Evolutionary conservation across 2,329 filamentous ascomycete species (phyloP), one percentile per base, ranked within the genome.

Genomic region (Aspergillus awamori): DNA sequence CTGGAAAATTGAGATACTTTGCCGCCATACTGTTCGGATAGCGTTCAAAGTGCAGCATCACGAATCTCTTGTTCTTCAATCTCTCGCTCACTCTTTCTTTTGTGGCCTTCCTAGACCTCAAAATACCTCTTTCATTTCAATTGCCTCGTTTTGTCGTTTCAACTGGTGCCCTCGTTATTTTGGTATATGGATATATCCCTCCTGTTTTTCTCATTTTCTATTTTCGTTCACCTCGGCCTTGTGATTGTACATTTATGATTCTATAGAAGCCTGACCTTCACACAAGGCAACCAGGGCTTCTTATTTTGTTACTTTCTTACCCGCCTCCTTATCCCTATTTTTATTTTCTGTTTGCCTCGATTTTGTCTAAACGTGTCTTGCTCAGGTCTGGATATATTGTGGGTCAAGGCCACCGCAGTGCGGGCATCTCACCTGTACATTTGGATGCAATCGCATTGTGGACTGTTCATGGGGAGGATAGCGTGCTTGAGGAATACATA

Each of bases 191-290:
- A 53, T 55, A 30, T 61, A 53, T 61, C 48, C 38, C 47, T 20
- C 17, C 20, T 24, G 13, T 28, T n/a, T 24, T 54, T 38, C n/a
- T 52, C 24, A 36, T 36, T 36, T 36, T 13, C 33, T 36, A 5
- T 13, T 36, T 36, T 15, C 13, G 33, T 36, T 36, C 11, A 36
- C 11, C 33, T 36, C 33, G 24, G n/a, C 39, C 58, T 59, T 60
- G 49, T 51, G 39, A 38, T 38, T 65, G 62, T 61, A 64, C 26
- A 64, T 54, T 58, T 53, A 59, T 53, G 62, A 61, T 53, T 59
- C 15, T 39, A 30, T 48, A n/a, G 28, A 30, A 38, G 49, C 17
- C 43, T 39, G 17, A 47, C 24, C 30, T 39, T 26, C 20, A 51
- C 52, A 41, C 33, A 33, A 51, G 52, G 30, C 30, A 60, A n/a